phyloP scores from a whole-genome alignment of 495 filamentous ascomycete genomes.

The Penicillium samsonianum region DNA sequence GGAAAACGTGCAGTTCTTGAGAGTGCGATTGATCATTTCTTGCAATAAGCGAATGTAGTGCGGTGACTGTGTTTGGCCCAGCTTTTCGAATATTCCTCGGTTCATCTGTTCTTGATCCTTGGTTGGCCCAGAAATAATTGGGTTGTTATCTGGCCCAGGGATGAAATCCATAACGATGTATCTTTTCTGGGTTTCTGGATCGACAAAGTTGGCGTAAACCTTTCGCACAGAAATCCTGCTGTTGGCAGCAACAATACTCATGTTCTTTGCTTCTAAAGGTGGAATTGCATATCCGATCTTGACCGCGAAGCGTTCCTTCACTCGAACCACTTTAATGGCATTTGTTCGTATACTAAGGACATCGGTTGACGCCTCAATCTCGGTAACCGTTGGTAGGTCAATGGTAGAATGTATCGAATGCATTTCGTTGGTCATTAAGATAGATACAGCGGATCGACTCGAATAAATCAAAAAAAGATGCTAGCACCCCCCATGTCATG shows the following conservation, averaged over 20 bases:
- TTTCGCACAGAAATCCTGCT: slow-evolving; percentile 25
- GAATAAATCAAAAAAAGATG: neutral
- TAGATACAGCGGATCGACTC: neutral
- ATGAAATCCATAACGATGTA: slow-evolving; percentile 30
- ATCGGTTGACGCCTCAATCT: slow-evolving; percentile 22
- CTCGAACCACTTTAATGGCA: slow-evolving; percentile 24
- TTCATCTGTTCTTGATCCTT: slow-evolving; percentile 7
- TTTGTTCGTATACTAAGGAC: slow-evolving; percentile 18
- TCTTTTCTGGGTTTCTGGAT: slow-evolving; percentile 19
- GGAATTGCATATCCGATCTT: slow-evolving; percentile 19
- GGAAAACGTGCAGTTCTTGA: slow-evolving; percentile 16
- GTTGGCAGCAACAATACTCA: slow-evolving; percentile 23
- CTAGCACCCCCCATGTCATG: neutral
- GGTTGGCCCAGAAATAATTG: slow-evolving; percentile 5
- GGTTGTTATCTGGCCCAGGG: slow-evolving; percentile 14
- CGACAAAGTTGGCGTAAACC: slow-evolving; percentile 21
- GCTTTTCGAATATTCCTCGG: slow-evolving; percentile 3
- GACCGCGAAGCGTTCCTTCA: slow-evolving; percentile 23
- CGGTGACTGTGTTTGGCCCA: neutral
- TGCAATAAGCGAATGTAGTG: slow-evolving; percentile 17
- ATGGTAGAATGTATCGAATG: neutral
- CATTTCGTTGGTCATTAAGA: neutral
- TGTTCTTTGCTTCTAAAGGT: slow-evolving; percentile 24
- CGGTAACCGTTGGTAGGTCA: slow-evolving; percentile 19
- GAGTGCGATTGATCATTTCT: slow-evolving; percentile 20